These are phyloP conservation scores for Coniochaeta sp. DNA, from an alignment of 2,329 filamentous ascomycete genomes.

Conservation along the genomic window DNA sequence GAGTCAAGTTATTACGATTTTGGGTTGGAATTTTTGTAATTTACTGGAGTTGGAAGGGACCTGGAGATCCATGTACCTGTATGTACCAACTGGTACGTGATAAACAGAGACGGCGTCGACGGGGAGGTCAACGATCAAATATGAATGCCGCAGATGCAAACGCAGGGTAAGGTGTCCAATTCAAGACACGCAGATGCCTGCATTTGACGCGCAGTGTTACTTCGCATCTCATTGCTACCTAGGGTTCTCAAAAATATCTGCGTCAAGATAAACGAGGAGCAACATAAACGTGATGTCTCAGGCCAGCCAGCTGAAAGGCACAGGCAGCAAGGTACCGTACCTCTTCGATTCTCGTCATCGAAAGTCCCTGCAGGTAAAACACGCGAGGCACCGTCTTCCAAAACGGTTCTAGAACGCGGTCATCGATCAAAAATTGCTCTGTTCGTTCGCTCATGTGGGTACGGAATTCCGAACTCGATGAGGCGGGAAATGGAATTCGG, in stretches of 20 bases:
- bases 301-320: background rate
- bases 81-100: background rate
- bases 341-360: no score
- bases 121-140: background rate
- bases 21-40: background rate
- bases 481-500: background rate
- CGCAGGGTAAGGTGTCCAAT: background rate
- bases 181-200: background rate
- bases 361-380: background rate
- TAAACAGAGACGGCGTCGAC: background rate
- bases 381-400: background rate
- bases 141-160: background rate
- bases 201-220: background rate
- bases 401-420: background rate
- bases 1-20: background rate
- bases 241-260: background rate
- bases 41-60: background rate
- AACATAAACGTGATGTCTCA: background rate
- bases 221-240: background rate
- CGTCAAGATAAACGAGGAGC: background rate
- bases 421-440: no score
- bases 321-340: background rate
- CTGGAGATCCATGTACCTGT: background rate
- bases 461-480: constrained; percentile 10
- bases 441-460: constrained; percentile 8